Base-by-base conservation (phyloP, 441 rosid genomes). In the Gossypium davidsonii region DNA sequence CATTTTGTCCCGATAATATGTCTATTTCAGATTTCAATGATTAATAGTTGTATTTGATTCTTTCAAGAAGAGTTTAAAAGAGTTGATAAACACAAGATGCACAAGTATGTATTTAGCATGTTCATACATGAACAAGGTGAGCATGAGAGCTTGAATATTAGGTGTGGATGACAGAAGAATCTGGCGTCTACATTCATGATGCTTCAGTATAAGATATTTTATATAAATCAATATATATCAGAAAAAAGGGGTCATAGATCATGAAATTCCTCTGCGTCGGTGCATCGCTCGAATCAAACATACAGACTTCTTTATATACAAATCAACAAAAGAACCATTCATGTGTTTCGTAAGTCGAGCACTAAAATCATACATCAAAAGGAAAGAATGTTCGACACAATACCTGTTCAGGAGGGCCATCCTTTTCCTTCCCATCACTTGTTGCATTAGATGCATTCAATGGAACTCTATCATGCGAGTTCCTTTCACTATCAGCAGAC, bases 351-450 rank as follows among this genome's bases (percentile, higher is more conserved):
- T 20, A 21, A 55, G 73, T 70, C 1, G 0, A 70, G 63, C 39
- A 37, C 44, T 34, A n/a, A 11, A 55, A 42, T 18, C 26, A 70
- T 18, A 53, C 57, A 78, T 34, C 26, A 75, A 34, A 69, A 76
- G 44, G 26, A 58, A 49, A 20, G 37, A 70, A 64, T 14, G 60
- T 55, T 68, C 26, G 67, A 55, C 78, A 64, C 46, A 23, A 15
- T 73, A 90, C 97, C 91, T 80, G 90, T 64, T 79, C 83, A 72
- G 6, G 59, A 77, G 80, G 78, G 73, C 78, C 82, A 49, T 80
- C 83, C 58, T 86, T 72, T 69, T 77, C 82, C 66, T 37, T 67
- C 70, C 74, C 74, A 73, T 82, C 85, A 71, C 66, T 76, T 70
- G 73, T 81, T 71, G 78, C 76, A 79, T 65, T 59, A 44, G 83